A percentile compares a stretch with the other conserved stretches of the same genome.
phyloP scores from a whole-genome alignment of 2,329 filamentous ascomycete genomes.

The Phyllosticta citriasiana region DNA sequence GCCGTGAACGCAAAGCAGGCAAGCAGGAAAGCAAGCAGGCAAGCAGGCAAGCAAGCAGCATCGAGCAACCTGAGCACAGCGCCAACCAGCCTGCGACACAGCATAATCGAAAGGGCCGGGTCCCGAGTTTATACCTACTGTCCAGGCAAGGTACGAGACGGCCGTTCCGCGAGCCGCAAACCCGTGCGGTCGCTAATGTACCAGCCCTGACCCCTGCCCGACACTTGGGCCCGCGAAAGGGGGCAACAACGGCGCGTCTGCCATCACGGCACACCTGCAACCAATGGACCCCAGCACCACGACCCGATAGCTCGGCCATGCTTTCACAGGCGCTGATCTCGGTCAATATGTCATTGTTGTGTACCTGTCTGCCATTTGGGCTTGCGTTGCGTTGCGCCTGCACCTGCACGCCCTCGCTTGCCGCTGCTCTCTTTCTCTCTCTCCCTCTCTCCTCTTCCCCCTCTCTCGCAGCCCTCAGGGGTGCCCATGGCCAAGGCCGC shows the following conservation, averaged over 20 bases:
- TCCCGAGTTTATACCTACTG: not conserved
- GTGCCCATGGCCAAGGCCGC: slow-evolving; percentile 7
- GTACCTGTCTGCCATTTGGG: not conserved
- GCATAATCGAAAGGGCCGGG: not conserved
- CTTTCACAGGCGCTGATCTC: slow-evolving; percentile 4
- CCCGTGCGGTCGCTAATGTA: not conserved
- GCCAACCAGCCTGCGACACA: not conserved
- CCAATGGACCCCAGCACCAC: slow-evolving; percentile 8
- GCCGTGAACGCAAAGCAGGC: not conserved
- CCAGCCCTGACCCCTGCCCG: not conserved
- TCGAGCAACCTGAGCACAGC: not conserved
- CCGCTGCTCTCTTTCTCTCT: not conserved
- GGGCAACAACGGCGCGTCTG: slow-evolving; percentile 9
- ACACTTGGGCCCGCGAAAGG: slow-evolving; percentile 5
- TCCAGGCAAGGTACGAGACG: not conserved
- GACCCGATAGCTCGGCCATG: slow-evolving; percentile 5
- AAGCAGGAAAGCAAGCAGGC: slow-evolving; percentile 1
- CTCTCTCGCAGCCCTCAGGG: slow-evolving; percentile 2
- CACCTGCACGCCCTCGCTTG: not conserved
- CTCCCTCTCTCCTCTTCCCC: not conserved
- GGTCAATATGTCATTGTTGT: not conserved
- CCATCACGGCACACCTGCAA: not conserved
- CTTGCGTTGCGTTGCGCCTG: not conserved
- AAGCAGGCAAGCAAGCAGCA: slow-evolving; percentile 5
- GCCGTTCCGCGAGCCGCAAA: not conserved